phyloP scores from a whole-genome alignment of 257 asterid genomes.

The Cynanchum wilfordii region DNA sequence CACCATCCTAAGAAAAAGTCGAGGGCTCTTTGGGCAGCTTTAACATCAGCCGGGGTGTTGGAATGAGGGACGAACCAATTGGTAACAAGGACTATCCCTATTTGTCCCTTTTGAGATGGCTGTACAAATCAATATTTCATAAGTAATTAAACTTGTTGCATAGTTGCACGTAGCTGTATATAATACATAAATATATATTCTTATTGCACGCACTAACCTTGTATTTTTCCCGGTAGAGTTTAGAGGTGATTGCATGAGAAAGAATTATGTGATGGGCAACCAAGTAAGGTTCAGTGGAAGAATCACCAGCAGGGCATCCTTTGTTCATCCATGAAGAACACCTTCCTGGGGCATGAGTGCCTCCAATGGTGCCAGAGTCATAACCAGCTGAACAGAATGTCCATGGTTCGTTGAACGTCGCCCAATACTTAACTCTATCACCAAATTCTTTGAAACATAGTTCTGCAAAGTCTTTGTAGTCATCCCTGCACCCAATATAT shows the following conservation, averaged over 20 bases:
- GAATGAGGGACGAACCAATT: constrained; percentile 38
- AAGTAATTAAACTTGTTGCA: too few relatives aligned
- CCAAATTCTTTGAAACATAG: constrained; percentile 66
- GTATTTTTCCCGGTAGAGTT: constrained; percentile 38
- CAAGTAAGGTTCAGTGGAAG: constrained; percentile 57
- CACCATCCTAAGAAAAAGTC: constrained; percentile 70
- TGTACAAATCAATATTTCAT: constrained; percentile 8
- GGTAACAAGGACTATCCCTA: constrained; percentile 41
- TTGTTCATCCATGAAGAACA: constrained; percentile 41
- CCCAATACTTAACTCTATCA: constrained; percentile 56
- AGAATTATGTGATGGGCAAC: constrained; percentile 50
- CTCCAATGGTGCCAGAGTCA: constrained; percentile 27
- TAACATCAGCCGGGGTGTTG: constrained; percentile 17
- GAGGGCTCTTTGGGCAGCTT: constrained; percentile 49
- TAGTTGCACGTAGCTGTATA: too few relatives aligned
- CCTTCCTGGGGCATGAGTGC: constrained; percentile 50
- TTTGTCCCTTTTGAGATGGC: constrained; percentile 51
- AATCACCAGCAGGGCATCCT: constrained; percentile 40
- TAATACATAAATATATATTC: too few relatives aligned
- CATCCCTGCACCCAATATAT: constrained; percentile 35
- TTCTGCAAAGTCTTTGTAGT: constrained; percentile 45
- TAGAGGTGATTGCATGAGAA: constrained; percentile 39
- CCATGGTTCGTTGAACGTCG: constrained; percentile 56
- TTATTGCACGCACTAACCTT: constrained; percentile 31
- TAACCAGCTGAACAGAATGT: constrained; percentile 35